phyloP scores from a whole-genome alignment of 805 yeast species.

The Soucietia sequanensis region DNA sequence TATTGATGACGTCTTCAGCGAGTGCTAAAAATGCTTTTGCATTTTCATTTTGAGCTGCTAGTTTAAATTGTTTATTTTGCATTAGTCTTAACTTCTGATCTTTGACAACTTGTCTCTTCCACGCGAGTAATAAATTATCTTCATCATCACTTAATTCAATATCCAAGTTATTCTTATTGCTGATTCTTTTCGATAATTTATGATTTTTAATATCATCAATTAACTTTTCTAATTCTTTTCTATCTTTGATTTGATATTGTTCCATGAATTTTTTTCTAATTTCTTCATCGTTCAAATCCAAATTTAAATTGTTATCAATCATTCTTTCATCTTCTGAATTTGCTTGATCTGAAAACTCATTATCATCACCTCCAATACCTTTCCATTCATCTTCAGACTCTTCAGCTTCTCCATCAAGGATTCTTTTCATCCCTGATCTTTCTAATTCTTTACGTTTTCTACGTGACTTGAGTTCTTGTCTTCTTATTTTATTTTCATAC shows the following conservation, averaged over 20 bases:
- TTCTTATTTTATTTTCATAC: conserved; percentile 38
- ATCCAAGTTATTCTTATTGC: conserved; percentile 51
- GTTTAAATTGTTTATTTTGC: conserved; percentile 43
- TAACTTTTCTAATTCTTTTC: conserved; percentile 61
- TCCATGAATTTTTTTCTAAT: conserved; percentile 57
- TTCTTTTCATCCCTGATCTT: conserved; percentile 53
- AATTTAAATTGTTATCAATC: conserved; percentile 67
- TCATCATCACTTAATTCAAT: conserved; percentile 75
- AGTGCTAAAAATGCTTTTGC: conserved; percentile 67
- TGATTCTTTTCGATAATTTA: conserved; percentile 58
- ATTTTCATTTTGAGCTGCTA: conserved; percentile 50
- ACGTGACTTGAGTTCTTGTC: conserved; percentile 31
- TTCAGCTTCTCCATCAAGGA: conserved; percentile 80
- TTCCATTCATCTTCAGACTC: conserved; percentile 90
- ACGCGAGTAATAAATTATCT: conserved; percentile 54
- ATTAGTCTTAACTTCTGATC: conserved; percentile 50
- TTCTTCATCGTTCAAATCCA: conserved; percentile 56
- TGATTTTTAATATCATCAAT: conserved; percentile 73
- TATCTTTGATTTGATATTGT: conserved; percentile 62
- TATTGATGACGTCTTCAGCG: conserved; percentile 47
- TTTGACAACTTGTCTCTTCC: conserved; percentile 39
- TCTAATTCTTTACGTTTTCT: conserved; percentile 52
- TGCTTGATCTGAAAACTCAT: conserved; percentile 54
- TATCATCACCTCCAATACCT: conserved; percentile 75
- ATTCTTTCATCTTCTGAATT: conserved; percentile 75